These are phyloP conservation scores for Chaetomidium leptoderma DNA, from an alignment of 495 filamentous ascomycete species.

Conservation along the genomic window DNA sequence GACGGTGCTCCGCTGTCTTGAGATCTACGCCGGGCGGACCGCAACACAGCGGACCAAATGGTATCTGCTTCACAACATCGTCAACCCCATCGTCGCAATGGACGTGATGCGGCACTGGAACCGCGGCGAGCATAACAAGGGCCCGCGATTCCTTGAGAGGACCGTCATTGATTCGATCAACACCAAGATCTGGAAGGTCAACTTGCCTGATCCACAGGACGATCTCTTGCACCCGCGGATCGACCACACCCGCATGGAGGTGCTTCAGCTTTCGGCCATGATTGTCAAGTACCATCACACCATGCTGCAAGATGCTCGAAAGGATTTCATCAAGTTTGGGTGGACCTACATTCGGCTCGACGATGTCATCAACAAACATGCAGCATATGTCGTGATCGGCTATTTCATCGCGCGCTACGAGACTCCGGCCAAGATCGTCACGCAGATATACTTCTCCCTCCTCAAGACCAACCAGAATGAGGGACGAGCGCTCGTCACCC, in stretches of 20 bases:
- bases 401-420: conserved; percentile 98
- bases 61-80: conserved; percentile 83
- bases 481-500: conserved; percentile 84
- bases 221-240: conserved; percentile 81
- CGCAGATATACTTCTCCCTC: conserved; percentile 86
- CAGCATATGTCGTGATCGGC: conserved; percentile 91
- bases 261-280: conserved; percentile 89
- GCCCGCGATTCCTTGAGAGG: conserved; percentile 77
- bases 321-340: conserved; percentile 97
- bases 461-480: conserved; percentile 92
- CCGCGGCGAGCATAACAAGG: conserved; percentile 47
- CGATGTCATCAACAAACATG: conserved; percentile 98
- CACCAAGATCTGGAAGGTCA: conserved; percentile 89
- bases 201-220: conserved; percentile 75
- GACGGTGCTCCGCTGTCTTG: conserved; percentile 78
- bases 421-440: conserved; percentile 91
- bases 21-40: conserved; percentile 73
- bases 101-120: conserved; percentile 75
- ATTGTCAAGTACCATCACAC: conserved; percentile 88
- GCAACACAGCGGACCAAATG: conserved; percentile 85
- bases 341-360: conserved; percentile 98
- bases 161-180: conserved; percentile 86
- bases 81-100: conserved; percentile 97
- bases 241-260: conserved; percentile 93
- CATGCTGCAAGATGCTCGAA: conserved; percentile 82